phyloP scores from a whole-genome alignment of 2,329 filamentous ascomycete species.

The Stenocarpella maydis region DNA sequence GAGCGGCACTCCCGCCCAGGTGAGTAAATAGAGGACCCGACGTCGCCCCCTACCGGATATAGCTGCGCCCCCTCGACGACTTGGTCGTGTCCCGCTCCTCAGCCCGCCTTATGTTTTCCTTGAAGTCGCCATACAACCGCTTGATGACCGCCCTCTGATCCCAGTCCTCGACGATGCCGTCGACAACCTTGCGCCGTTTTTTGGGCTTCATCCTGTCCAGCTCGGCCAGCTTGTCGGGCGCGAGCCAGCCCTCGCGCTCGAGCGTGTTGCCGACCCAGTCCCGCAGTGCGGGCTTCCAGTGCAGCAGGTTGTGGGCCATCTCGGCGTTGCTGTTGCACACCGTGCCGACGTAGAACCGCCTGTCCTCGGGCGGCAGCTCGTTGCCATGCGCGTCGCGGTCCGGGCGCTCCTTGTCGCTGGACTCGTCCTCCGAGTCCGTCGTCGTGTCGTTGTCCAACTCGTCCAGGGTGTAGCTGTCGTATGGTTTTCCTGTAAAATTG shows the following conservation, averaged over 20 bases:
- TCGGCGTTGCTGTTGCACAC: constrained; percentile 62
- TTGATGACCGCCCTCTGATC: constrained; percentile 64
- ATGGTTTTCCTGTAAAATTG: constrained; percentile 70
- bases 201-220: constrained; percentile 68
- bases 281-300: constrained; percentile 81
- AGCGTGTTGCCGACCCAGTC: constrained; percentile 74
- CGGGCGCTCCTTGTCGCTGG: constrained; percentile 41
- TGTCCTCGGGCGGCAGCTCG: constrained; percentile 48
- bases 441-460: constrained; percentile 57
- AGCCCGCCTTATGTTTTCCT: constrained; percentile 66
- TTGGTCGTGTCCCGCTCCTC: constrained; percentile 53
- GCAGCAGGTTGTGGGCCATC: constrained; percentile 74
- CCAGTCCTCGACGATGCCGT: constrained; percentile 72
- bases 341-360: constrained; percentile 49
- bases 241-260: constrained; percentile 63
- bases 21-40: not conserved
- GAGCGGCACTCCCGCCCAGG: not conserved
- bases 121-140: constrained; percentile 71
- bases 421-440: constrained; percentile 57
- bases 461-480: constrained; percentile 71
- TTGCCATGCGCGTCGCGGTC: constrained; percentile 51
- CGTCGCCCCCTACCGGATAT: constrained; percentile 26
- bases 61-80: constrained; percentile 27
- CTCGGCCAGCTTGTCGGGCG: constrained; percentile 64
- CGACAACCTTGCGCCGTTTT: constrained; percentile 66